A percentile compares a stretch with the other conserved stretches of the same genome.
Evolutionary conservation across 148 eudicot species (phyloP).

Genomic region (Rhododendron simsii): DNA sequence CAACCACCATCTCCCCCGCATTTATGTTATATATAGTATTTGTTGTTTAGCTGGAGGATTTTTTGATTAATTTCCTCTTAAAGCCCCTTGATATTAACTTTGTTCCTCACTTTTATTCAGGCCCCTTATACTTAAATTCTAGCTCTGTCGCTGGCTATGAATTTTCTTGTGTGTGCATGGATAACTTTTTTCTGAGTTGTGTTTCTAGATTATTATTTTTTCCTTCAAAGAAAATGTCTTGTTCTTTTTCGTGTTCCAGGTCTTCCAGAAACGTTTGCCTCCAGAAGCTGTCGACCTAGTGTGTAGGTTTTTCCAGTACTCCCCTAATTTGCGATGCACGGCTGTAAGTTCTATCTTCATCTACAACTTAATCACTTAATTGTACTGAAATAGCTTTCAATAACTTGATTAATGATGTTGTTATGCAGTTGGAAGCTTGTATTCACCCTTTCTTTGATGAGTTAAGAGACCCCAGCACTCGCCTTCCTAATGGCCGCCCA

Average conservation of each 20-base stretch:
- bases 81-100: neutral
- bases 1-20: neutral
- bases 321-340: slow-evolving; percentile 96
- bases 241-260: slow-evolving; percentile 34
- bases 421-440: slow-evolving; percentile 92
- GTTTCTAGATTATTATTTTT: slow-evolving; percentile 1
- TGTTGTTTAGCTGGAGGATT: neutral
- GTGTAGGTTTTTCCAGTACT: slow-evolving; percentile 96
- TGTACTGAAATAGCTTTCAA: slow-evolving; percentile 7
- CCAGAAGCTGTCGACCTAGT: slow-evolving; percentile 98
- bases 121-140: neutral
- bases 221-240: neutral
- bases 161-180: neutral
- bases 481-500: slow-evolving; percentile 98
- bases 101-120: neutral
- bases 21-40: neutral
- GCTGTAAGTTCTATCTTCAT: slow-evolving; percentile 64
- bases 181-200: neutral
- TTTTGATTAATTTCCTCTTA: neutral
- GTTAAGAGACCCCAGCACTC: slow-evolving; percentile 81
- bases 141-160: neutral
- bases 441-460: slow-evolving; percentile 98
- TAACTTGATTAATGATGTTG: neutral
- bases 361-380: neutral
- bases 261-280: slow-evolving; percentile 91